phyloP scores from a whole-genome alignment of 2,329 filamentous ascomycete species.

The Chrysosporium keratinophilum region DNA sequence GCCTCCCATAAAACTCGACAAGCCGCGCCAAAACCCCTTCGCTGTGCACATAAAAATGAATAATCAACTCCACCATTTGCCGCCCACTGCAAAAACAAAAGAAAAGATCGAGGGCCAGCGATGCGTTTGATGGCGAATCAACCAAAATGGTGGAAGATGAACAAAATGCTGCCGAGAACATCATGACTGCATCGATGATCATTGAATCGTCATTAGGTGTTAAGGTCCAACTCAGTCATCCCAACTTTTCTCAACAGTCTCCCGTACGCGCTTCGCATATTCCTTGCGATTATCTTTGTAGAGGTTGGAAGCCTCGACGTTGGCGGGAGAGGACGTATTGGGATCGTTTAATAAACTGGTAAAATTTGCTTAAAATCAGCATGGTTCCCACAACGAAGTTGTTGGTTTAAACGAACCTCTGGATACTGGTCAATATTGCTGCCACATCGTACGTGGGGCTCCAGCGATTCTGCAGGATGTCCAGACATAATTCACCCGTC shows the following conservation, averaged over 20 bases:
- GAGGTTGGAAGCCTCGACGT: conserved; percentile 93
- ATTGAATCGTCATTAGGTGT: not conserved
- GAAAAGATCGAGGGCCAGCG: not conserved
- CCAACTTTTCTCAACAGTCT: conserved; percentile 99
- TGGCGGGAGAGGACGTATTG: conserved; percentile 95
- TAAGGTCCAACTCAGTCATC: conserved; percentile 57
- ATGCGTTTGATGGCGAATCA: no score
- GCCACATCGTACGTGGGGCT: conserved; percentile 98
- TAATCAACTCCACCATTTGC: not conserved
- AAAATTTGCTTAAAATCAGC: conserved; percentile 6
- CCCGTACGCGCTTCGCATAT: conserved; percentile 86
- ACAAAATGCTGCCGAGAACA: no score
- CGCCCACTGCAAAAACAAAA: not conserved
- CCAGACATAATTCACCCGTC: conserved; percentile 88
- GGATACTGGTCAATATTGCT: conserved; percentile 91
- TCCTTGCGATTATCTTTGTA: conserved; percentile 98
- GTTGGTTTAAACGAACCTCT: conserved; percentile 55
- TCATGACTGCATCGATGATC: no score
- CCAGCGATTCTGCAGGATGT: conserved; percentile 97
- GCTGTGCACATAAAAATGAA: conserved; percentile 6
- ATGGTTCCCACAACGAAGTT: not conserved
- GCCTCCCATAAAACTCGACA: not conserved
- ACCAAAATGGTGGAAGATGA: no score
- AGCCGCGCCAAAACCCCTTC: conserved; percentile 25
- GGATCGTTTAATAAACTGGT: conserved; percentile 85